Base-by-base conservation (phyloP, 805 yeast genomes). In the Saturnispora diversa region DNA sequence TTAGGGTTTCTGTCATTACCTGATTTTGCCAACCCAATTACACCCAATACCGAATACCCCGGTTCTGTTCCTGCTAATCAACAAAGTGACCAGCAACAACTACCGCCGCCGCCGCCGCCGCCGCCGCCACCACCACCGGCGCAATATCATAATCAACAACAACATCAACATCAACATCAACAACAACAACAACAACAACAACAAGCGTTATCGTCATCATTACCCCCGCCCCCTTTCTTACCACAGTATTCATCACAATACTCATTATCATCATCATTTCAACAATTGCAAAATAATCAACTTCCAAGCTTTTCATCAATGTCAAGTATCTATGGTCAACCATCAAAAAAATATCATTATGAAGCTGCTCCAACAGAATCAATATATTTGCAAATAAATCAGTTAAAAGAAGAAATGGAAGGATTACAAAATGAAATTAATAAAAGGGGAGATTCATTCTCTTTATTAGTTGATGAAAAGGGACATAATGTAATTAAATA, bases 391-490 rank as follows among this genome's bases (percentile, higher is more conserved):
- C 36, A 31, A 24, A 26, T 22, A 13, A n/a, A 11, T 6, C 21
- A 29, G 15, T 17, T 32, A 11, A 27, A 20, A n/a, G 16, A 23
- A 6, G 23, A 41, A 15, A 13, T 44, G 6, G 36, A 37, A 10
- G 27, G 21, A 6, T 21, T 44, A 10, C 28, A 37, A n/a, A 13
- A 20, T 10, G 32, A 30, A 10, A 9, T 12, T 7, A 39, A 12
- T 9, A 39, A 34, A 27, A 26, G 37, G 21, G 19, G 37, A 9
- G 33, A 33, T 12, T 21, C 21, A 6, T 32, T 39, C 17, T 39
- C 37, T 9, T 21, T 39, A n/a, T 7, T 29, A 21, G 20, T 22
- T 27, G 29, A 20, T 32, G 34, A 33, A 12, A 19, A 25, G 5
- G 37, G 27, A 2, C 13, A 12, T 11, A 39, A 27, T 23, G 11